Evolutionary conservation across 306 rosid genomes (phyloP).

Genomic region (Crotalaria pallida): DNA sequence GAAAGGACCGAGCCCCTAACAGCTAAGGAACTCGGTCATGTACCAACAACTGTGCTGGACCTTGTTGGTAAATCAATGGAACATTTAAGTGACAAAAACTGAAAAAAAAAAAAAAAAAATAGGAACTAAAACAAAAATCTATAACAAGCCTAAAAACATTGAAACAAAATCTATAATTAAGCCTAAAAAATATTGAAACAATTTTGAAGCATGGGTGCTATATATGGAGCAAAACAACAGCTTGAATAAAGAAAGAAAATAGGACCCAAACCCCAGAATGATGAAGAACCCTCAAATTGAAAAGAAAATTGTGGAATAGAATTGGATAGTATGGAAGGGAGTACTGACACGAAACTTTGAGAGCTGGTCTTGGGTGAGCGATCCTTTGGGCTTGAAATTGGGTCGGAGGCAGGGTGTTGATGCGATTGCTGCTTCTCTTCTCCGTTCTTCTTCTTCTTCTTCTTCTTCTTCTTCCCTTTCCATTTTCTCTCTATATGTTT

Average conservation of each 20-base stretch:
- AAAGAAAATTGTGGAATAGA: background rate
- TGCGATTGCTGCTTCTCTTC: conserved; percentile 64
- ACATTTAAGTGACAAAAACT: no score
- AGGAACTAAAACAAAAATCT: no score
- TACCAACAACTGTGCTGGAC: no score
- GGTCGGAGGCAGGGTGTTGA: conserved; percentile 45
- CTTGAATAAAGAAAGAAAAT: background rate
- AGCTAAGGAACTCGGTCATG: no score
- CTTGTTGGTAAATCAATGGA: no score
- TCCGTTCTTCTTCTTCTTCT: conserved; percentile 42
- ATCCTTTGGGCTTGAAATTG: conserved; percentile 48
- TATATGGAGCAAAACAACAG: background rate
- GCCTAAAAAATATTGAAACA: no score
- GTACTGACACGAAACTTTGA: conserved; percentile 48
- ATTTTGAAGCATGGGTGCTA: no score
- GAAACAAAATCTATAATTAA: no score
- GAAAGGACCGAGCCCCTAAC: no score
- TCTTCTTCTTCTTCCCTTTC: conserved; percentile 44
- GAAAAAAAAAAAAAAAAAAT: no score
- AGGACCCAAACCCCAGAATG: conserved; percentile 8
- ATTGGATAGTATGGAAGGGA: background rate
- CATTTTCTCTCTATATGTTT: background rate
- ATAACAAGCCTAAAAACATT: no score
- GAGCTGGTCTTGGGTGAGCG: conserved; percentile 41
- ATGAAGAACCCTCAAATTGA: background rate